Evolutionary conservation across 495 filamentous ascomycete species (phyloP), one percentile per base, ranked within the genome.

Genomic region (Penicillium flavigenum): DNA sequence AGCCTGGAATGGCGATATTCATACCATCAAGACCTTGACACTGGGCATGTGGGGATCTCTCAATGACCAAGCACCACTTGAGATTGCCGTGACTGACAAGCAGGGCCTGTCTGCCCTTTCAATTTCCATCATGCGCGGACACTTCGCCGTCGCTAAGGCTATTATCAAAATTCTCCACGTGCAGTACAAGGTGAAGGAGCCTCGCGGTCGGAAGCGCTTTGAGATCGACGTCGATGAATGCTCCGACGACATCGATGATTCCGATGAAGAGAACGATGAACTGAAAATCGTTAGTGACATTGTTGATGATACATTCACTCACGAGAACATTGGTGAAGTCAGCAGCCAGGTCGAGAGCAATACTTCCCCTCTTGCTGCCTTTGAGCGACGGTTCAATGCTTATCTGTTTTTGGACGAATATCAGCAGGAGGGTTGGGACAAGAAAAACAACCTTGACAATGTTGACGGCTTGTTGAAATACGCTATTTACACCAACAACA

Each of bases 271-370:
- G 16, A 71, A 69, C n/a, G 36, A 39, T 9, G 6, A 8, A 8
- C 55, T 66, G 2, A 73, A 82, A 20, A 73, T 84, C 39, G 59
- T 69, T 2, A 61, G 80, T 31, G 64, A 70, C 17, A 55, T 75
- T n/a, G 64, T 89, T 27, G 78, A 85, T 53, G 79, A 81, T 14
- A 70, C 79, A 17, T 90, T 86, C 65, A 92, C 88, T 0, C 77
- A 89, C 54, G 87, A 91, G 4, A 83, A 88, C 59, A 71, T 91
- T 36, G 88, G 86, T 2, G 79, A 86, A 60, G 75, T 84, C 1
- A 79, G 79, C 3, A 83, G 78, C 42, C 68, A 86, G 45, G 84
- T 89, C 20, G 83, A 88, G 61, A 86, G 84, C 52, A 63, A 74
- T 11, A 68, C 79, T 5, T 74, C 74, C 24, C 85, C 88, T 14